Percentiles rank a stretch among this genome's conserved stretches.
These are phyloP conservation scores for Elongisporangium undulatum DNA, from an alignment of 352 stramenopile species.

Conservation along the genomic window DNA sequence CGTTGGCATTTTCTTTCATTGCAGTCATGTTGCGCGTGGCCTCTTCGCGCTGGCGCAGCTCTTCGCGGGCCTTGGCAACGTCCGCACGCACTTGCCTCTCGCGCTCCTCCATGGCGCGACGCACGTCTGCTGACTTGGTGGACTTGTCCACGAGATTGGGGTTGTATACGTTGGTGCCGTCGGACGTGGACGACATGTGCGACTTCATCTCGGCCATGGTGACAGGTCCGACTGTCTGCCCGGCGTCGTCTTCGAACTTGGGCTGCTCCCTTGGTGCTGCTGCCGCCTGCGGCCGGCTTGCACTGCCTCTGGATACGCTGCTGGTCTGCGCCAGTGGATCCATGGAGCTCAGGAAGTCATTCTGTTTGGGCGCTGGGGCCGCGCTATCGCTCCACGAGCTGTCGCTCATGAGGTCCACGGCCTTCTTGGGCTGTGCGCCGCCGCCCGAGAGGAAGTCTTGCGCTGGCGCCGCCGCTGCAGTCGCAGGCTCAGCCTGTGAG, in stretches of 20 bases:
- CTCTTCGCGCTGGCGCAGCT: conserved; percentile 67
- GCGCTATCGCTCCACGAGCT: conserved; percentile 39
- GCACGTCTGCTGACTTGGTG: conserved; percentile 71
- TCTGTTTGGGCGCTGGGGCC: conserved; percentile 14
- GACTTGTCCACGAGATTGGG: conserved; percentile 80
- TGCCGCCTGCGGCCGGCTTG: conserved; percentile 2
- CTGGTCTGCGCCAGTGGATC: conserved; percentile 45
- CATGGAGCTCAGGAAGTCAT: conserved; percentile 62
- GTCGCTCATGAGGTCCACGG: conserved; percentile 76
- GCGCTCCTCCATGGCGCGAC: conserved; percentile 80
- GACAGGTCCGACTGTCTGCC: conserved; percentile 77
- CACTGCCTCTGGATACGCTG: conserved; percentile 8
- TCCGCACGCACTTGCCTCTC: conserved; percentile 66
- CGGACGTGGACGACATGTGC: conserved; percentile 52
- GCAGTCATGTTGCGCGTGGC: conserved; percentile 41
- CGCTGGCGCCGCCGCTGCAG: conserved; percentile 35
- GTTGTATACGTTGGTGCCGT: conserved; percentile 86
- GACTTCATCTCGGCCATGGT: conserved; percentile 82
- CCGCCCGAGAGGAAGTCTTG: conserved; percentile 76
- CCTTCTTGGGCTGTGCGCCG: conserved; percentile 12
- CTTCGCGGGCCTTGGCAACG: conserved; percentile 69
- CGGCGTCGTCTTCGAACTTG: conserved; percentile 77
- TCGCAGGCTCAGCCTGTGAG: conserved; percentile 16
- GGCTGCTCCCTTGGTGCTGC: conserved; percentile 28
- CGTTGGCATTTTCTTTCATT: conserved; percentile 62